Evolutionary conservation across 352 stramenopile genomes (phyloP).

Genomic region (Phytophthora pistaciae): DNA sequence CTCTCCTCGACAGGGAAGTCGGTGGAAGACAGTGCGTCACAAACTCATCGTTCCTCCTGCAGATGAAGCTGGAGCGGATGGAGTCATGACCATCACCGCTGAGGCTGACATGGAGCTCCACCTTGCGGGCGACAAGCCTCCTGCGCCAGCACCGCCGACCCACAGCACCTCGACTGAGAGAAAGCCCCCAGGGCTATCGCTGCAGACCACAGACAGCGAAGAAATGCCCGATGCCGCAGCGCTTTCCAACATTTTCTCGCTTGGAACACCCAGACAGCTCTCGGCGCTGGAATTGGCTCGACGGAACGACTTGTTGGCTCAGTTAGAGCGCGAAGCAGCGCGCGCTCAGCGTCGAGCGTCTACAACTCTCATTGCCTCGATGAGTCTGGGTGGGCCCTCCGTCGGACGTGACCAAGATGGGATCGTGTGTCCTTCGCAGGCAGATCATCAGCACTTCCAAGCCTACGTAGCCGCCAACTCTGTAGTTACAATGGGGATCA

Average conservation of each 20-base stretch:
- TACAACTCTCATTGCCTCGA: constrained; percentile 41
- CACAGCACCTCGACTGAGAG: constrained; percentile 12
- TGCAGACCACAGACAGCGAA: constrained; percentile 8
- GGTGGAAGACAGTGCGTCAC: constrained; percentile 34
- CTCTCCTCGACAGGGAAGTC: constrained; percentile 25
- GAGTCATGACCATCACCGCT: constrained; percentile 21
- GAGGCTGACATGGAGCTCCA: constrained; percentile 26
- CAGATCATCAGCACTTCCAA: constrained; percentile 43
- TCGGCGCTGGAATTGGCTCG: constrained; percentile 51
- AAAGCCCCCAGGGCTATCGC: neutral
- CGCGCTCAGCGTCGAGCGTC: constrained; percentile 37
- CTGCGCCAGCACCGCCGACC: constrained; percentile 1
- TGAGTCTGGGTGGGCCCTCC: constrained; percentile 28
- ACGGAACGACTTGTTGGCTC: constrained; percentile 58
- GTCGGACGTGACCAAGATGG: neutral
- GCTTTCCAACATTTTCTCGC: constrained; percentile 68
- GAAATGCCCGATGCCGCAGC: constrained; percentile 29
- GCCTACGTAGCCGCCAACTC: constrained; percentile 54
- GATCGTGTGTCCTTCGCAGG: constrained; percentile 14
- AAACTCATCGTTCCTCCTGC: constrained; percentile 21
- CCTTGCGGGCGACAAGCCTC: constrained; percentile 1
- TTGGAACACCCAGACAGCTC: constrained; percentile 67
- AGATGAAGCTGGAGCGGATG: constrained; percentile 7
- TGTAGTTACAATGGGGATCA: constrained; percentile 26
- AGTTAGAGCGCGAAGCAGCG: constrained; percentile 50